phyloP scores from a whole-genome alignment of 306 rosid genomes.

The Amphicarpaea edgeworthii region DNA sequence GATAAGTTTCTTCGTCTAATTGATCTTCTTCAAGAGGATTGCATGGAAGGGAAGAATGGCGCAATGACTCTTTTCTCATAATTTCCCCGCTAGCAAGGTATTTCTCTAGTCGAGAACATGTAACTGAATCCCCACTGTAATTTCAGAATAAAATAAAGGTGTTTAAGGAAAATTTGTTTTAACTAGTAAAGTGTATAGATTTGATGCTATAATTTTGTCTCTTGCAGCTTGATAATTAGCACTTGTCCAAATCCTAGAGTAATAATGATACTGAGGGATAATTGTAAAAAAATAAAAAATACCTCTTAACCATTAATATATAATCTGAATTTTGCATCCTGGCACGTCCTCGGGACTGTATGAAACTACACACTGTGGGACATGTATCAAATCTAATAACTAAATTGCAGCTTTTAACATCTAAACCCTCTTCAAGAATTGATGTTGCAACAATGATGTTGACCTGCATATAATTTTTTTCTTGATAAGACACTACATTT shows the following conservation, averaged over 20 bases:
- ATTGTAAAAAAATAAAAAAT: not conserved
- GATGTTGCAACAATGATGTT: conserved; percentile 94
- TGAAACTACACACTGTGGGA: conserved; percentile 83
- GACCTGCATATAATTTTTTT: conserved; percentile 58
- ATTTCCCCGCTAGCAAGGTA: conserved; percentile 70
- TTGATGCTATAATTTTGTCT: conserved; percentile 5
- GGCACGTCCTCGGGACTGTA: conserved; percentile 95
- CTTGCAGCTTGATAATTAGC: conserved; percentile 17
- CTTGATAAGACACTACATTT: conserved; percentile 31
- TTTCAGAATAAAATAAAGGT: conserved; percentile 32
- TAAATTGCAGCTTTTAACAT: conserved; percentile 87
- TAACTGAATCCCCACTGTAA: conserved; percentile 69
- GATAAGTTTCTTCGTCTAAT: conserved; percentile 52
- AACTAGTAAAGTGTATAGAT: not conserved
- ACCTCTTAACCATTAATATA: conserved; percentile 82
- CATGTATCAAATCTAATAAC: conserved; percentile 91
- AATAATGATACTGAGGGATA: not conserved
- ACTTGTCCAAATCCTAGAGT: not conserved
- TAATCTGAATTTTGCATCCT: conserved; percentile 82
- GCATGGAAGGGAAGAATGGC: conserved; percentile 69
- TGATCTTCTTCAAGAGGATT: conserved; percentile 54
- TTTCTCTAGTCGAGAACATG: conserved; percentile 66
- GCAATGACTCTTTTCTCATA: conserved; percentile 77
- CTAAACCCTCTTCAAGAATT: conserved; percentile 95
- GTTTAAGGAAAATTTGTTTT: not conserved